Conservation (phyloP, 306 rosid genomes). For the Prosopis cineraria region DNA sequence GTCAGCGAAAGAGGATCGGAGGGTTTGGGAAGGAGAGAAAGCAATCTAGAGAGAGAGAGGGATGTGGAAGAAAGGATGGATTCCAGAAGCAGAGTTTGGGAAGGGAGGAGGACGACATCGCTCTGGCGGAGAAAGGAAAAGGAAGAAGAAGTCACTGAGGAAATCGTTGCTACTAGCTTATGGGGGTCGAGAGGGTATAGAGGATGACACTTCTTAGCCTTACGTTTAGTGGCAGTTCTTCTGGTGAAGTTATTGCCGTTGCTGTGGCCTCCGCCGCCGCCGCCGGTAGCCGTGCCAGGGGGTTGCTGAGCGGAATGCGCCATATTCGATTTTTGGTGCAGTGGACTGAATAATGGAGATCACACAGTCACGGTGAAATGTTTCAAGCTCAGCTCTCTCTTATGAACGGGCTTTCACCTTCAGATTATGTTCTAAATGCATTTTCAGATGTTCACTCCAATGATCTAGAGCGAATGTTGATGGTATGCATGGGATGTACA, state of each 20-base stretch:
- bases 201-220: conserved; percentile 9
- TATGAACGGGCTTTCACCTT: conserved; percentile 77
- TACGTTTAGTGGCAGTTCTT: conserved; percentile 29
- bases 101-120: conserved; percentile 63
- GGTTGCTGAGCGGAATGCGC: not conserved
- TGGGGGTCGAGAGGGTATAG: conserved; percentile 9
- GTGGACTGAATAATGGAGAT: not conserved
- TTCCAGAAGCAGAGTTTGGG: conserved; percentile 56
- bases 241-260: not conserved
- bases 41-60: conserved; percentile 30
- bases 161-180: conserved; percentile 36
- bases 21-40: conserved; percentile 37
- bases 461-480: conserved; percentile 85
- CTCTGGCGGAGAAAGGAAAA: conserved; percentile 63
- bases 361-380: not conserved
- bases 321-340: not conserved
- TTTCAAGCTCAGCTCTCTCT: not conserved
- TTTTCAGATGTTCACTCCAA: conserved; percentile 74
- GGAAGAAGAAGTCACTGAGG: conserved; percentile 44
- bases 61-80: conserved; percentile 52
- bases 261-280: not conserved
- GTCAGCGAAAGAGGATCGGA: conserved; percentile 25
- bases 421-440: conserved; percentile 79
- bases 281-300: conserved; percentile 35
- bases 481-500: conserved; percentile 56